These are phyloP conservation scores for Diaporthe sp. DNA, from an alignment of 2,329 filamentous ascomycete species.

Conservation along the genomic window DNA sequence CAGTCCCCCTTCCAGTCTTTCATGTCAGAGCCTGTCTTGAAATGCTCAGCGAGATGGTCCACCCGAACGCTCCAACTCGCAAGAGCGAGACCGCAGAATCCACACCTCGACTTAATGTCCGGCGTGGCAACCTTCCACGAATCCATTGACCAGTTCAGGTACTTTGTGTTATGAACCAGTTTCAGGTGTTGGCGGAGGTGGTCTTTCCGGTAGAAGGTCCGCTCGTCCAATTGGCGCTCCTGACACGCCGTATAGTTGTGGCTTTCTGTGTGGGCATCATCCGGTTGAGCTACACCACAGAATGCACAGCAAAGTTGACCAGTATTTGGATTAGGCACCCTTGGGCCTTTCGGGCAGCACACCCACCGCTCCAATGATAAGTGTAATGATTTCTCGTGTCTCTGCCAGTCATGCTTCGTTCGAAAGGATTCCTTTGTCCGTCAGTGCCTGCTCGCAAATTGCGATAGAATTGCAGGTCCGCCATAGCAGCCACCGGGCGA, in stretches of 20 bases:
- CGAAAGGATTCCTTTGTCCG: slow-evolving; percentile 68
- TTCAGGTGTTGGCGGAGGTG: slow-evolving; percentile 76
- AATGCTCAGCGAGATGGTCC: slow-evolving; percentile 77
- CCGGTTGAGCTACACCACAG: slow-evolving; percentile 69
- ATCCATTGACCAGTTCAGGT: slow-evolving; percentile 74
- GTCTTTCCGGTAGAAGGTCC: slow-evolving; percentile 77
- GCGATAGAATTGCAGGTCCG: background rate
- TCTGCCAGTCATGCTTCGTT: slow-evolving; percentile 78
- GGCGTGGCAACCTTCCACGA: slow-evolving; percentile 72
- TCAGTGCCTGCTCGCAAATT: slow-evolving; percentile 2
- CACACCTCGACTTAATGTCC: slow-evolving; percentile 74
- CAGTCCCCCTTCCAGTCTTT: slow-evolving; percentile 79
- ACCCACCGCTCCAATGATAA: slow-evolving; percentile 77
- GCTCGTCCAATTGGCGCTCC: slow-evolving; percentile 73
- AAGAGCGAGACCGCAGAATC: slow-evolving; percentile 75
- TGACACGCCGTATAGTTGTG: slow-evolving; percentile 76
- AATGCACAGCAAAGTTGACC: slow-evolving; percentile 71
- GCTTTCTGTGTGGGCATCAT: slow-evolving; percentile 68
- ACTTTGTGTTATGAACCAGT: slow-evolving; percentile 75
- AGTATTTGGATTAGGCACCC: slow-evolving; percentile 70
- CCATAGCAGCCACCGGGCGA: too few species aligned
- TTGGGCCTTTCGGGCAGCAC: slow-evolving; percentile 71
- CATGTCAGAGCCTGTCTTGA: slow-evolving; percentile 76
- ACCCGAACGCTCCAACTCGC: slow-evolving; percentile 72
- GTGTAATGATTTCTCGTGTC: slow-evolving; percentile 78